Conservation (phyloP, 2,329 filamentous ascomycete genomes). For the Fusarium sp. region DNA sequence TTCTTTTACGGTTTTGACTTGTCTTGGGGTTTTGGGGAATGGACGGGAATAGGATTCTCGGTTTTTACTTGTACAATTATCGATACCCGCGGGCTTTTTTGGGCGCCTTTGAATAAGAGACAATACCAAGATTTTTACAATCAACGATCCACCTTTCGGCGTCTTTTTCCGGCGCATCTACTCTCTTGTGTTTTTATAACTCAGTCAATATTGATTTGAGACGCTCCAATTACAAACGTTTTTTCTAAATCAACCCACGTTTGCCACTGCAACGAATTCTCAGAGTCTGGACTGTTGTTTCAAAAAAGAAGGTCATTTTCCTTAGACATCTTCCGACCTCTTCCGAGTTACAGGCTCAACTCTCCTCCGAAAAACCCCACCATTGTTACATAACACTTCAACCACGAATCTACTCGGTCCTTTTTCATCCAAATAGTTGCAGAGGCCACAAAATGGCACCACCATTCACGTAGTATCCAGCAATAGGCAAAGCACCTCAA, state of each 20-base stretch:
- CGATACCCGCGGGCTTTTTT: slow-evolving; percentile 34
- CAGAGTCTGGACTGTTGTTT: slow-evolving; percentile 25
- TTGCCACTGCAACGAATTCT: slow-evolving; percentile 12
- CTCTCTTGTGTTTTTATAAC: not conserved
- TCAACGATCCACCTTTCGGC: slow-evolving; percentile 18
- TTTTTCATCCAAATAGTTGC: slow-evolving; percentile 52
- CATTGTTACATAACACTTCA: slow-evolving; percentile 40
- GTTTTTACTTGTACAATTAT: slow-evolving; percentile 34
- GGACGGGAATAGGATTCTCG: slow-evolving; percentile 11
- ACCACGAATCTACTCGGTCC: slow-evolving; percentile 49
- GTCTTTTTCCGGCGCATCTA: slow-evolving; percentile 9
- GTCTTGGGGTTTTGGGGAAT: slow-evolving; percentile 12
- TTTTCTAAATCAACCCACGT: not conserved
- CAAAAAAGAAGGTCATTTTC: slow-evolving; percentile 1
- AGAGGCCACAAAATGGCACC: slow-evolving; percentile 61
- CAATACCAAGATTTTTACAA: slow-evolving; percentile 10
- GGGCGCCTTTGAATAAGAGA: slow-evolving; percentile 19
- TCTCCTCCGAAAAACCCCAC: slow-evolving; percentile 32
- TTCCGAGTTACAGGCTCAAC: slow-evolving; percentile 9
- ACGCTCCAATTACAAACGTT: slow-evolving; percentile 26
- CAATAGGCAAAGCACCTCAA: slow-evolving; percentile 40
- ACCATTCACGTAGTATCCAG: slow-evolving; percentile 52
- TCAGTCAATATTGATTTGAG: slow-evolving; percentile 6
- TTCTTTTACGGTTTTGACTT: slow-evolving; percentile 24
- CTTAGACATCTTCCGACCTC: slow-evolving; percentile 19